A percentile compares a stretch with the other conserved stretches of the same genome.
phyloP scores from a whole-genome alignment of 177 flowering plant species.

The Viscum album region DNA sequence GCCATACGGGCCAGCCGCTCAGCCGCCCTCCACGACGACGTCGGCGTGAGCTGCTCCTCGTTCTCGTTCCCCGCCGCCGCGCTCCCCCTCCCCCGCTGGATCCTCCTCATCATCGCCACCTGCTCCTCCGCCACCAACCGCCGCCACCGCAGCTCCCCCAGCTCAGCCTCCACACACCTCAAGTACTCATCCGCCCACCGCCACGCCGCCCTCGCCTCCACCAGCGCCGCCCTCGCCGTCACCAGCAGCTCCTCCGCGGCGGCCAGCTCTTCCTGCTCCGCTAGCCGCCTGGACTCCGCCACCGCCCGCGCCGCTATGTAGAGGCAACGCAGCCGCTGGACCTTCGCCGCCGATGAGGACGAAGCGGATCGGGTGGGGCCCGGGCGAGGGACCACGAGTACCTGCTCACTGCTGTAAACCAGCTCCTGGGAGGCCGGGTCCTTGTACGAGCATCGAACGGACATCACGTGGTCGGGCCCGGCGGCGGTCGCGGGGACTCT shows the following conservation, averaged over 20 bases:
- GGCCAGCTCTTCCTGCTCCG: conserved; percentile 27
- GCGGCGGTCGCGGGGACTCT: conserved; percentile 22
- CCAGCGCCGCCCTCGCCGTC: conserved; percentile 41
- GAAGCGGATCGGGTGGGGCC: neutral
- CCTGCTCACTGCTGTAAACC: conserved; percentile 30
- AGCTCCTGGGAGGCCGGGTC: conserved; percentile 46
- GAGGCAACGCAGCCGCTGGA: conserved; percentile 39
- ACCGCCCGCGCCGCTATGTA: conserved; percentile 42
- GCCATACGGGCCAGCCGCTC: conserved; percentile 90
- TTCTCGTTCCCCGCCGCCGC: conserved; percentile 30
- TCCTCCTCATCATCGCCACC: conserved; percentile 11
- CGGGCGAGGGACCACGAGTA: conserved; percentile 24
- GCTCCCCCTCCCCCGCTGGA: conserved; percentile 22
- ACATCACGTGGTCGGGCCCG: conserved; percentile 40
- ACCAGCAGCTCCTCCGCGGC: conserved; percentile 46
- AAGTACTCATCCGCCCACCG: conserved; percentile 28
- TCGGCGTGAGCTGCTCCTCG: conserved; percentile 75
- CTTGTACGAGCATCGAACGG: conserved; percentile 41
- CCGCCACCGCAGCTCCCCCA: conserved; percentile 41
- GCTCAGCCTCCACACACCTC: conserved; percentile 34
- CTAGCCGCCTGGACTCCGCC: conserved; percentile 45
- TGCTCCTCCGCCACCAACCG: conserved; percentile 23
- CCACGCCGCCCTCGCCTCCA: conserved; percentile 23
- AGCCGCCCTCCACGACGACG: conserved; percentile 93
- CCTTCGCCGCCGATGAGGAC: conserved; percentile 24